Evolutionary conservation across 2,329 filamentous ascomycete species (phyloP).

Genomic region (Cladosporium phlei): DNA sequence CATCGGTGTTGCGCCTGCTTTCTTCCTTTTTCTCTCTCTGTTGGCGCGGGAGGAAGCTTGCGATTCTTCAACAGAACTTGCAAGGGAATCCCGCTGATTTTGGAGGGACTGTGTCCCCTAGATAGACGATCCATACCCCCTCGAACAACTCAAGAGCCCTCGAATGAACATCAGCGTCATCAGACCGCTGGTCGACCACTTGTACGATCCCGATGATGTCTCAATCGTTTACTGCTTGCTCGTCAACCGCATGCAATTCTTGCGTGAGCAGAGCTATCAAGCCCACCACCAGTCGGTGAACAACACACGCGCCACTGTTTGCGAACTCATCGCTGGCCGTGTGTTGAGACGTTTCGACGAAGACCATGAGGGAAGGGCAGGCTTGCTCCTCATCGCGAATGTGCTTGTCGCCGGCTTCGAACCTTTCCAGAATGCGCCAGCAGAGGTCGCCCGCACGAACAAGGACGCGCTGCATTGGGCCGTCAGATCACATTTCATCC

Average conservation of each 20-base stretch:
- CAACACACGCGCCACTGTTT: slow-evolving; percentile 70
- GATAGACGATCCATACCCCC: slow-evolving; percentile 59
- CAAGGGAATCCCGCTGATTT: slow-evolving; percentile 6
- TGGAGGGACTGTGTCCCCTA: slow-evolving; percentile 2
- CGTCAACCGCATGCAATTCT: slow-evolving; percentile 74
- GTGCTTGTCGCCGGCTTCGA: slow-evolving; percentile 80
- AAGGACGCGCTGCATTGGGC: slow-evolving; percentile 43
- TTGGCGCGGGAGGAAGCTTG: slow-evolving; percentile 11
- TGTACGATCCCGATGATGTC: slow-evolving; percentile 74
- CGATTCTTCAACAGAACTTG: slow-evolving; percentile 15
- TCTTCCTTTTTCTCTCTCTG: too few species aligned
- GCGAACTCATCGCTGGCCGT: slow-evolving; percentile 73
- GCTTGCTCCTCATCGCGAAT: slow-evolving; percentile 69
- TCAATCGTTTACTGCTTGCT: slow-evolving; percentile 81
- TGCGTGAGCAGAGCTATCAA: slow-evolving; percentile 70
- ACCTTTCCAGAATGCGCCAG: slow-evolving; percentile 76
- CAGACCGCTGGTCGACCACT: slow-evolving; percentile 74
- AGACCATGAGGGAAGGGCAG: slow-evolving; percentile 65
- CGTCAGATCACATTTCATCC: slow-evolving; percentile 36
- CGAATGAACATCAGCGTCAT: slow-evolving; percentile 78
- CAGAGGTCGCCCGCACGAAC: slow-evolving; percentile 58
- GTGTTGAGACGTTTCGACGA: slow-evolving; percentile 75
- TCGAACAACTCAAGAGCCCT: slow-evolving; percentile 73
- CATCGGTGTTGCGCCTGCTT: slow-evolving; percentile 5
- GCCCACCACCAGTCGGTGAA: slow-evolving; percentile 77